These are phyloP conservation scores for Solanum appendiculatum DNA, from an alignment of 257 asterid genomes.

Conservation along the genomic window DNA sequence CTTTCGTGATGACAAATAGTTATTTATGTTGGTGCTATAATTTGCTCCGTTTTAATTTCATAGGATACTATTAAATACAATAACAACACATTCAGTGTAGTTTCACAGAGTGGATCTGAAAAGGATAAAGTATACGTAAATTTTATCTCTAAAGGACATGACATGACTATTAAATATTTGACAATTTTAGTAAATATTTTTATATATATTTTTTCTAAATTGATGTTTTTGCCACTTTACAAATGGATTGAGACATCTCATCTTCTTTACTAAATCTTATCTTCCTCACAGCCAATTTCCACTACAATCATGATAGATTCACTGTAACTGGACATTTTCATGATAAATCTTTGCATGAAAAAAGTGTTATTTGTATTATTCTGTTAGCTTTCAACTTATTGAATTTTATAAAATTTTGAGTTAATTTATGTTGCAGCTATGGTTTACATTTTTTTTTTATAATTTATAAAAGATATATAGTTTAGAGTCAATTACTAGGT, in stretches of 20 bases:
- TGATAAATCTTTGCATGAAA: not conserved
- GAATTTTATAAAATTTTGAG: not conserved
- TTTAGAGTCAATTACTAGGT: not conserved
- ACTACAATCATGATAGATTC: not conserved
- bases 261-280: not conserved
- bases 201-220: too few species aligned
- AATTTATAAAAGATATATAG: too few species aligned
- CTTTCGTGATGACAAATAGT: not conserved
- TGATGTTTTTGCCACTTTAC: not conserved
- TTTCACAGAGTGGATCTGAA: rapidly evolving
- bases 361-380: not conserved
- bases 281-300: not conserved
- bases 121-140: not conserved
- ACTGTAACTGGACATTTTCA: not conserved
- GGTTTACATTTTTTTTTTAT: too few species aligned
- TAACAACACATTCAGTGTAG: not conserved
- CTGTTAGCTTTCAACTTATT: not conserved
- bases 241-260: not conserved
- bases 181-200: not conserved
- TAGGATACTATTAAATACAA: not conserved
- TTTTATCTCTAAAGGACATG: not conserved
- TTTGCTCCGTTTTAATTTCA: not conserved
- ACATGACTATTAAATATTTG: not conserved
- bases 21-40: not conserved
- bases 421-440: not conserved